Evolutionary conservation across 352 stramenopile genomes (phyloP), one percentile per base, ranked within the genome.

Genomic region (Globisporangium spiculum): DNA sequence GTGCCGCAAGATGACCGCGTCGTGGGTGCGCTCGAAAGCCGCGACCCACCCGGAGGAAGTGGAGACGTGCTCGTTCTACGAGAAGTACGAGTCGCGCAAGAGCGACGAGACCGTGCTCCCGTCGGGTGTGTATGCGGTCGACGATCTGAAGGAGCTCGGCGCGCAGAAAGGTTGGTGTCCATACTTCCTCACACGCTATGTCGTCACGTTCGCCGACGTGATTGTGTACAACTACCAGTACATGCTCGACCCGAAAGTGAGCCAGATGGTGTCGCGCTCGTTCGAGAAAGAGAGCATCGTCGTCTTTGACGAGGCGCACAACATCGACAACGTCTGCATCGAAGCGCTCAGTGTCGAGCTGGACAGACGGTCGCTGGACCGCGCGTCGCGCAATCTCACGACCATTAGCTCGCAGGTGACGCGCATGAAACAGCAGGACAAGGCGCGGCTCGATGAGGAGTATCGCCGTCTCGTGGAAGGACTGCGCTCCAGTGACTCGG

Each of bases 201-300:
- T 98, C 1, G 97, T 99, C 46, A 97, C 94, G 8, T 97, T 99
- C 68, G 97, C 98, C 1, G 98, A 99, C 65, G 93, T 99, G 50
- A 74, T 99, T 2, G 96, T 99, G 52, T 99, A 98, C 84, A 99
- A 99, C 75, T 99, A 99, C 84, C 97, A 99, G 85, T 99, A 99
- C 81, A 99, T 99, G 96, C 88, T 99, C 27, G 97, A 99, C 84
- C 97, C 97, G 27, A 99, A 99, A 75, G 93, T 98, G 7, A 91
- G 87, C 54, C 78, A 84, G 34, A 75, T 96, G 72, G 91, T 98
- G 20, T 97, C 91, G n/a, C 76, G 96, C 30, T 89, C 98, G 71
- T 91, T 99, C 55, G 96, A 99, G 74, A 93, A 91, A 63, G 88
- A 95, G 63, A 92, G 86, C 68, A 96, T 97, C 63, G 78, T 97